Base-by-base conservation (phyloP, 176 grass and related monocot species). In the Microstegium vimineum region DNA sequence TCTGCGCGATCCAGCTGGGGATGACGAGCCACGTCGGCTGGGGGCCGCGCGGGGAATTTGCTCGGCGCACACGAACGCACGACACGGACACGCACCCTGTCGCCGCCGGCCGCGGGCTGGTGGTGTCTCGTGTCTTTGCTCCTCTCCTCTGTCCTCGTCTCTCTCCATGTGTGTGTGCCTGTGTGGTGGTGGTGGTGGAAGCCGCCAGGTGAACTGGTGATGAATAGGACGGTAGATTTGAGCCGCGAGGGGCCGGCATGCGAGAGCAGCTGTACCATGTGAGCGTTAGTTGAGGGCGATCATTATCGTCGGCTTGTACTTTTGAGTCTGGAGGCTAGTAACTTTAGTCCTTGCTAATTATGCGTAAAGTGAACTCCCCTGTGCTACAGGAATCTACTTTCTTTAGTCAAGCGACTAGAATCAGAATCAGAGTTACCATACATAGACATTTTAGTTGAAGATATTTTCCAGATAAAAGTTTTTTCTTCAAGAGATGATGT, bases 21-120 rank as follows among this genome's bases (percentile, higher is more conserved):
- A 85, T 82, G 84, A 79, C 6, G 60, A 28, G 84, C 88, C 88
- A 90, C 83, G 88, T 90, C 83, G 25, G 84, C 37, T 57, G 28
- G 22, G 83, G 52, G 4, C 22, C 82, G 9, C n/a, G 67, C 15
- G 79, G 37, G 23, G 5, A 69, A 51, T 78, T 75, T 73, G 88
- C 83, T 74, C 41, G n/a, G 88, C n/a, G 20, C 86, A 79, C 81
- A 46, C 76, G 17, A 27, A 16, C 45, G 25, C 69, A 71, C n/a
- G 69, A 45, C 40, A 17, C 69, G 13, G n/a, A 4, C 62, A 27
- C 69, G 8, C 62, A 38, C 36, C 45, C 59, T 86, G 71, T 81
- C 78, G 47, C 69, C 78, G 35, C 34, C 61, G 4, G 69, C n/a
- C n/a, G n/a, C 45, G 52, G 20, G 52, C 22, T 10, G 43, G 47